phyloP scores from a whole-genome alignment of 2,329 filamentous ascomycete genomes.

The Capronia americana region DNA sequence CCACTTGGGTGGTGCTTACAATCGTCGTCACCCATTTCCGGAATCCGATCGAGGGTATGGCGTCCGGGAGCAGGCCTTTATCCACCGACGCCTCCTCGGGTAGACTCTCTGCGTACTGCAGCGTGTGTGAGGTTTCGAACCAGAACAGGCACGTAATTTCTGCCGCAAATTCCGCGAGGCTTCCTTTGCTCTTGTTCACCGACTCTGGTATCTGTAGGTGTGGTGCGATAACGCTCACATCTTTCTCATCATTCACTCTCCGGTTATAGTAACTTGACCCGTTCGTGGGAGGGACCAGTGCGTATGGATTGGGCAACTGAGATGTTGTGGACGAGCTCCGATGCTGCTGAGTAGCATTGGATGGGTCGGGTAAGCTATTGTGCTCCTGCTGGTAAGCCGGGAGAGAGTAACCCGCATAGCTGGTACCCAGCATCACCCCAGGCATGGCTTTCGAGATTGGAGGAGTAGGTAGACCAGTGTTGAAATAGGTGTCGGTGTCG shows the following conservation, averaged over 20 bases:
- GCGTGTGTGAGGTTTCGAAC: constrained; percentile 86
- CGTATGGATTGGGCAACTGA: constrained; percentile 21
- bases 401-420: constrained; percentile 23
- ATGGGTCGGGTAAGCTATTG: constrained; percentile 5
- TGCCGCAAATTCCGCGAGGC: constrained; percentile 80
- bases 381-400: constrained; percentile 20
- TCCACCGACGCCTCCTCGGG: constrained; percentile 55
- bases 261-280: constrained; percentile 13
- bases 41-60: constrained; percentile 79
- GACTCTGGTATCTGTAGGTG: constrained; percentile 74
- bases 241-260: constrained; percentile 22
- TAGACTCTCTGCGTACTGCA: constrained; percentile 70
- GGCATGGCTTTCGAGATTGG: constrained; percentile 38
- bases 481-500: constrained; percentile 28
- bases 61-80: constrained; percentile 69
- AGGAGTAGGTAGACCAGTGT: constrained; percentile 39
- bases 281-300: constrained; percentile 17
- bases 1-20: constrained; percentile 91
- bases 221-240: constrained; percentile 51
- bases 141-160: constrained; percentile 97
- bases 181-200: constrained; percentile 77
- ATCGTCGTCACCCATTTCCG: constrained; percentile 93
- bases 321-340: constrained; percentile 8
- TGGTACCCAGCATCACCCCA: constrained; percentile 29
- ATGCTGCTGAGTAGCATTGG: constrained; percentile 13